Percentiles rank a stretch among this genome's conserved stretches.
Evolutionary conservation across 257 asterid genomes (phyloP).

Genomic region (Solanum chmielewskii): DNA sequence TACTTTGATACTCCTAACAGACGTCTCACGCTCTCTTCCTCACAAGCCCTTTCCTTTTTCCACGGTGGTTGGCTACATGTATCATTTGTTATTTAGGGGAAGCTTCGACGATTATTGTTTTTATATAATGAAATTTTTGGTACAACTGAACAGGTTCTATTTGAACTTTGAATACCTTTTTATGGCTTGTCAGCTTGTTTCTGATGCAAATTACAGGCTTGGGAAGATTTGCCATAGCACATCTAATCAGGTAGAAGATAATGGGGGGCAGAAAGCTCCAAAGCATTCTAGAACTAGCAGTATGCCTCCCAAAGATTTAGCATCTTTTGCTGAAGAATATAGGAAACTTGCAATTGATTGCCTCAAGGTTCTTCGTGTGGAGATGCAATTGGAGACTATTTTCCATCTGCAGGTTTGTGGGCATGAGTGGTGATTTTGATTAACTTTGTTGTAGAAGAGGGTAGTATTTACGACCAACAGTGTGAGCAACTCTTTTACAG

Average conservation of each 20-base stretch:
- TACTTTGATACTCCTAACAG: neutral
- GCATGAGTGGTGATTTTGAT: neutral
- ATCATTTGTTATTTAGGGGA: neutral
- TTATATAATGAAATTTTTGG: neutral
- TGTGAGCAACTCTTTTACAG: conserved; percentile 25
- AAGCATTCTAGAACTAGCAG: conserved; percentile 61
- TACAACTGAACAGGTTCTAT: neutral
- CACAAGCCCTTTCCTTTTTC: neutral
- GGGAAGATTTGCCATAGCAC: conserved; percentile 54
- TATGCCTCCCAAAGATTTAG: conserved; percentile 57
- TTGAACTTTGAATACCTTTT: neutral
- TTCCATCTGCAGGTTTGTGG: conserved; percentile 85
- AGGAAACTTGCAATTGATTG: conserved; percentile 92
- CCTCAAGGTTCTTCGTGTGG: conserved; percentile 90
- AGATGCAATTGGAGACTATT: conserved; percentile 94
- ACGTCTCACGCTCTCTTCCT: neutral
- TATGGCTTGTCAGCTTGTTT: neutral
- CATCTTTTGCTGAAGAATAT: conserved; percentile 87
- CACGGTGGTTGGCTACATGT: neutral
- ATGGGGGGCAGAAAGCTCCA: conserved; percentile 25
- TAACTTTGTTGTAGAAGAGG: neutral
- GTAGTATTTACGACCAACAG: conserved; percentile 4
- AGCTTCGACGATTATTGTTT: neutral
- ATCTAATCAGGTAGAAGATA: conserved; percentile 53
- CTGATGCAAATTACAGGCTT: conserved; percentile 33